phyloP scores from a whole-genome alignment of 179 eudicot species.

The Beta macrorhiza region DNA sequence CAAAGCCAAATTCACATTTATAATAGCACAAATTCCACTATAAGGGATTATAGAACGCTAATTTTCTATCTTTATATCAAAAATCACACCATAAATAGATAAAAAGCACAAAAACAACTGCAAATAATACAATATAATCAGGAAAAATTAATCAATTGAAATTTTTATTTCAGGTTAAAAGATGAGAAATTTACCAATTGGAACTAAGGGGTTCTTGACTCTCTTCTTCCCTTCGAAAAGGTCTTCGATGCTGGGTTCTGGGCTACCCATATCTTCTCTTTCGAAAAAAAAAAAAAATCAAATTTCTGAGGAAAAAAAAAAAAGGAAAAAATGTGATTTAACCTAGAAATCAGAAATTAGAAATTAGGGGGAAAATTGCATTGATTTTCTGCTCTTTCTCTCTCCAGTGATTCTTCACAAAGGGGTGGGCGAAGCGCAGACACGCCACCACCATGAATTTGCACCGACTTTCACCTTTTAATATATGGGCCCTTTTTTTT shows the following conservation, averaged over 20 bases:
- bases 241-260: conserved; percentile 36
- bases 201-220: conserved; percentile 56
- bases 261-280: conserved; percentile 23
- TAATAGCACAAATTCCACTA: neutral
- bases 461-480: neutral
- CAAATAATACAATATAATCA: no score
- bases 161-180: neutral
- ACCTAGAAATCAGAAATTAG: neutral
- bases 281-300: neutral
- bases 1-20: conserved; percentile 2
- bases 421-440: neutral
- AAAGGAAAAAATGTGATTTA: no score
- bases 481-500: neutral
- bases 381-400: neutral
- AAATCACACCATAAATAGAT: no score
- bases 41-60: neutral
- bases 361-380: neutral
- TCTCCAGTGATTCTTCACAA: neutral
- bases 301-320: no score
- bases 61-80: neutral
- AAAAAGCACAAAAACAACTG: neutral
- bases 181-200: conserved; percentile 40
- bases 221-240: conserved; percentile 53
- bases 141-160: neutral
- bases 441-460: conserved; percentile 5